phyloP scores from a whole-genome alignment of 2,329 filamentous ascomycete genomes.

The Ophiostoma tasmaniense region DNA sequence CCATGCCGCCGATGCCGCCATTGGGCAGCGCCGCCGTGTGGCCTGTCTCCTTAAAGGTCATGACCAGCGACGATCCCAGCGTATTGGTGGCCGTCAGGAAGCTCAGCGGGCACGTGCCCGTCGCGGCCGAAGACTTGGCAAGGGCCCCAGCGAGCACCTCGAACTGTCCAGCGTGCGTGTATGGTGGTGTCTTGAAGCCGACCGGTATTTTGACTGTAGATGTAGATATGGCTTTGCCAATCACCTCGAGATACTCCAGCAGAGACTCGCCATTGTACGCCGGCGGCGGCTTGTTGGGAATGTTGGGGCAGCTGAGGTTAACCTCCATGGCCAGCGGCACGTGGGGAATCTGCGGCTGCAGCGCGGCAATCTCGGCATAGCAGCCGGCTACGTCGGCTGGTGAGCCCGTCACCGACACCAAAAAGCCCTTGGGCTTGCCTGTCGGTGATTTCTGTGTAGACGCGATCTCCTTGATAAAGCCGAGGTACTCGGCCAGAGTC shows the following conservation, averaged over 20 bases:
- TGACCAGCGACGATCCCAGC: slow-evolving; percentile 58
- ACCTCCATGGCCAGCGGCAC: slow-evolving; percentile 60
- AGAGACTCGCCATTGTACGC: slow-evolving; percentile 53
- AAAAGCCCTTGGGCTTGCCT: slow-evolving; percentile 45
- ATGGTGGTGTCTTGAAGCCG: slow-evolving; percentile 69
- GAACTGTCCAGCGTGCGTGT: slow-evolving; percentile 63
- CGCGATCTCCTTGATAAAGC: slow-evolving; percentile 43
- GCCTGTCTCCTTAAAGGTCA: slow-evolving; percentile 28
- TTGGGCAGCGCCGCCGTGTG: slow-evolving; percentile 43
- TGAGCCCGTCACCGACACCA: slow-evolving; percentile 63
- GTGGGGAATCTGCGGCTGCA: slow-evolving; percentile 23
- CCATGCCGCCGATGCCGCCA: slow-evolving; percentile 60
- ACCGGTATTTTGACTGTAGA: slow-evolving; percentile 28
- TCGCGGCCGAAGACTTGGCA: slow-evolving; percentile 22
- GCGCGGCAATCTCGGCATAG: slow-evolving; percentile 42
- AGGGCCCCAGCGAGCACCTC: slow-evolving; percentile 46
- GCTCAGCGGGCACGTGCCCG: slow-evolving; percentile 37
- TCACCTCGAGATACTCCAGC: slow-evolving; percentile 43
- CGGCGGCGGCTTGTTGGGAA: slow-evolving; percentile 57
- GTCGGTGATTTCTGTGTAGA: slow-evolving; percentile 13
- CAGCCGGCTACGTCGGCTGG: slow-evolving; percentile 48
- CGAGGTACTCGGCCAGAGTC: slow-evolving; percentile 50
- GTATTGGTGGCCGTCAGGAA: slow-evolving; percentile 71
- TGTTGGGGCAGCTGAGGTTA: slow-evolving; percentile 74
- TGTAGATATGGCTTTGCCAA: slow-evolving; percentile 25